Base-by-base conservation (phyloP, 2,329 filamentous ascomycete genomes). In the Xylariaceae sp. region DNA sequence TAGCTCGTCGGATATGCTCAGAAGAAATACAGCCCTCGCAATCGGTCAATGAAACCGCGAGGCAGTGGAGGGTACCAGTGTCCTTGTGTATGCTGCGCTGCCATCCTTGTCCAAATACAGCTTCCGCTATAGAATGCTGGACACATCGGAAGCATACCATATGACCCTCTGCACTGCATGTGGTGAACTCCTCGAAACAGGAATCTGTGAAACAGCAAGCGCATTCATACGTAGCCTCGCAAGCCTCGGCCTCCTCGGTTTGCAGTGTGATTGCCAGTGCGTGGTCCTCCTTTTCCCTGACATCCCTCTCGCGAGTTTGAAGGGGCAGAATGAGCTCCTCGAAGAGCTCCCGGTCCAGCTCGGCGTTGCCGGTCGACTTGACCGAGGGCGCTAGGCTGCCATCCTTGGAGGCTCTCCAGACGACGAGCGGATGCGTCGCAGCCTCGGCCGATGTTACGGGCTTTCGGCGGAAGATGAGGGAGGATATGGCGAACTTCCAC, bases 71-170 rank as follows among this genome's bases (percentile, higher is more conserved):
- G 0, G 89, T 90, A 35, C 87, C 87, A 35, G 77, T 81, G 51
- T 83, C 77, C 27, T 81, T 69, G 63, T 94, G 80, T 59, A 96
- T 86, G 60, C 82, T 94, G 51, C 87, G 84, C 44, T 83, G 81
- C 89, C 92, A 96, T 45, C 89, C 89, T 67, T 97, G 94, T 0
- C 94, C 94, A 65, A 95, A 97, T 0, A 97, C 74, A 2, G 91
- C 90, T 66, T 97, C 92, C 44, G 86, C 87, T 51, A 92, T 79
- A 11, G 90, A 86, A 56, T 87, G 83, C 55, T 86, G 85, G 44
- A 97, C 85, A 68, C 94, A 97, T 41, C 81, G 81, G 68, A 91
- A 85, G 70, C 89, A 94, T 47, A 92, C 76, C 63, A 88, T 80
- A 69, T 94, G 89, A 1, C 81, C 83, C 2, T 80, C 76, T 31